Conservation (phyloP, 495 filamentous ascomycete species). For the Melanomma pulvis-pyrius region DNA sequence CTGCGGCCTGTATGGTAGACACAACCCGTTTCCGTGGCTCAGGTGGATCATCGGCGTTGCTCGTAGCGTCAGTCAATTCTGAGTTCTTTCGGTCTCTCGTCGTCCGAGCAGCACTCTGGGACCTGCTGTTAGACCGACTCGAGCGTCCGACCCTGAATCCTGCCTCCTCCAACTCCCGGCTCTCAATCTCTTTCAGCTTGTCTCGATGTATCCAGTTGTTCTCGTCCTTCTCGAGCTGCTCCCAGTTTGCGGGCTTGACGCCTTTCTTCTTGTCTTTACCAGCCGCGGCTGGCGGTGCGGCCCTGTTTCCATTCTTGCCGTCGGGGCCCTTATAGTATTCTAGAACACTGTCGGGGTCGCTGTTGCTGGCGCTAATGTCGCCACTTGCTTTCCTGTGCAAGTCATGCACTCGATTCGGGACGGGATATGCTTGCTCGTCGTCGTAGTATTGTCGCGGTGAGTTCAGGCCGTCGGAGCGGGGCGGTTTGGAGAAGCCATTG, state of each 20-base stretch:
- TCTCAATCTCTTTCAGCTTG: conserved; percentile 93
- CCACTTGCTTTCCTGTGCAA: conserved; percentile 49
- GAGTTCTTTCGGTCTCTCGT: conserved; percentile 21
- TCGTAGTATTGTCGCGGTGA: conserved; percentile 27
- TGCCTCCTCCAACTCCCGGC: conserved; percentile 84
- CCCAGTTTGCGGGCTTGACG: conserved; percentile 1
- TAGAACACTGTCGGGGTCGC: conserved; percentile 59
- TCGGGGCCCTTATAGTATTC: conserved; percentile 55
- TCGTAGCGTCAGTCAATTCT: conserved; percentile 44
- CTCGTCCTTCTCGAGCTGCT: conserved; percentile 50
- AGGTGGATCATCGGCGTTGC: conserved; percentile 22
- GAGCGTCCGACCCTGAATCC: conserved; percentile 69
- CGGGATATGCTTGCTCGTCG: conserved; percentile 30
- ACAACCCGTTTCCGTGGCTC: conserved; percentile 45
- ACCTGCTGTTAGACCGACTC: conserved; percentile 62
- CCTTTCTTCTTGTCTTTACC: conserved; percentile 49
- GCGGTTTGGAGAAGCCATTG: conserved; percentile 30
- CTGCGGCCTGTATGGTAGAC: conserved; percentile 50
- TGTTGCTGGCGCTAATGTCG: conserved; percentile 56
- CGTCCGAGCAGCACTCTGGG: conserved; percentile 42
- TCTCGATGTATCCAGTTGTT: conserved; percentile 95
- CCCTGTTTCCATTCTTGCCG: conserved; percentile 43
- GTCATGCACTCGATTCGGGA: conserved; percentile 34
- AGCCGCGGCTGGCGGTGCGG: conserved; percentile 15
- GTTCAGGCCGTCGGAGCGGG: conserved; percentile 25